A percentile compares a stretch with the other conserved stretches of the same genome.
Evolutionary conservation across 768 basidiomycete genomes (phyloP).

Genomic region (Lactifluus hygrophoroides): DNA sequence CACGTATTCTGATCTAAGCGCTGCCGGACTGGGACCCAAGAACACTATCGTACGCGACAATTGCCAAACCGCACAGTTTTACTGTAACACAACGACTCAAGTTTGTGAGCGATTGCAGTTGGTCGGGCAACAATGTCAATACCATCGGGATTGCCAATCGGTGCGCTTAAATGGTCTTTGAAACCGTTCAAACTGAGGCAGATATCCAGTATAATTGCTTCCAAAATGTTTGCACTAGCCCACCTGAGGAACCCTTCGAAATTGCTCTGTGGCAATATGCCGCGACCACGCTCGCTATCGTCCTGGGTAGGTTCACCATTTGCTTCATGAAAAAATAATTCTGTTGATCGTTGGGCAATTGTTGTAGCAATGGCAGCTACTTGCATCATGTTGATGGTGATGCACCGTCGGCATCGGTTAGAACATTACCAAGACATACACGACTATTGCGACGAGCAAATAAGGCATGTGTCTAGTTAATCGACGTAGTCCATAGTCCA

Average conservation of each 20-base stretch:
- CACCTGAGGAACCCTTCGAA: constrained; percentile 19
- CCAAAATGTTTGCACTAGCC: constrained; percentile 14
- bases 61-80: constrained; percentile 15
- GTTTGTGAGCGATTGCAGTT: constrained; percentile 8
- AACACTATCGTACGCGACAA: constrained; percentile 19
- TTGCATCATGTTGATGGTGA: constrained; percentile 18
- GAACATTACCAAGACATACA: constrained; percentile 16
- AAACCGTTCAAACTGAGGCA: not conserved
- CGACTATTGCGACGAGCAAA: constrained; percentile 19
- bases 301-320: constrained; percentile 17
- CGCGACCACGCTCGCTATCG: constrained; percentile 12
- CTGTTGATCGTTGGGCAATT: not conserved
- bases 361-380: constrained; percentile 17
- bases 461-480: constrained; percentile 8
- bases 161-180: not conserved
- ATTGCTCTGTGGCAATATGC: constrained; percentile 21
- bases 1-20: constrained; percentile 25
- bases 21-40: constrained; percentile 1
- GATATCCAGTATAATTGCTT: constrained; percentile 15
- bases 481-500: not conserved
- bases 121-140: constrained; percentile 13
- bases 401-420: constrained; percentile 20
- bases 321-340: not conserved
- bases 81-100: constrained; percentile 13
- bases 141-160: constrained; percentile 18